phyloP scores from a whole-genome alignment of 352 stramenopile genomes.

The Phytopythium boreale region DNA sequence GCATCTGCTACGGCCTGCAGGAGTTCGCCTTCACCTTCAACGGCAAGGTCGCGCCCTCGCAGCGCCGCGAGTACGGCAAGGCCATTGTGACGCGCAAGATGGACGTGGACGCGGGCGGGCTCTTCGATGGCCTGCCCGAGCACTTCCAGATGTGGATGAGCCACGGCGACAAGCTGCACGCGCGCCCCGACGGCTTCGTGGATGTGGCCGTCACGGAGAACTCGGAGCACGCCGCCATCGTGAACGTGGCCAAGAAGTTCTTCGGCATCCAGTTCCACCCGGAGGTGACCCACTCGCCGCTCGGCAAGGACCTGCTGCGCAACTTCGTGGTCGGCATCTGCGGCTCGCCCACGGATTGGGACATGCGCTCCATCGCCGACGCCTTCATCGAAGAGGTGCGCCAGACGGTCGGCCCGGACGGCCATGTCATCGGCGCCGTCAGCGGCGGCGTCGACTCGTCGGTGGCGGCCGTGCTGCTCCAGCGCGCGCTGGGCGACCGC shows the following conservation, averaged over 20 bases:
- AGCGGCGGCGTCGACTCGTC: constrained; percentile 98
- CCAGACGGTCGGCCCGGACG: constrained; percentile 89
- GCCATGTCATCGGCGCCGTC: constrained; percentile 98
- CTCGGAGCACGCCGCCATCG: constrained; percentile 93
- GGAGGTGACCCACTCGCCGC: constrained; percentile 96
- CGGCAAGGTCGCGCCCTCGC: constrained; percentile 90
- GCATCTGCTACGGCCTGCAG: constrained; percentile 97
- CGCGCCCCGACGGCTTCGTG: constrained; percentile 91
- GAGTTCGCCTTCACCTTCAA: constrained; percentile 96
- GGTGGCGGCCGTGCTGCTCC: constrained; percentile 97
- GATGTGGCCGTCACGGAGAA: constrained; percentile 88
- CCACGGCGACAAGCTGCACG: constrained; percentile 98
- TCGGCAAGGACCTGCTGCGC: constrained; percentile 93
- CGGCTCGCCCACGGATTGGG: constrained; percentile 94
- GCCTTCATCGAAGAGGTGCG: constrained; percentile 90
- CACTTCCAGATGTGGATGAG: constrained; percentile 99
- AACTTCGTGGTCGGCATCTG: constrained; percentile 98
- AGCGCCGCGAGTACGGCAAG: constrained; percentile 98
- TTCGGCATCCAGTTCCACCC: constrained; percentile 98
- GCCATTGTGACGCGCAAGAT: constrained; percentile 86
- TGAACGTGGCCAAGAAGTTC: constrained; percentile 92
- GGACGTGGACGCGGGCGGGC: constrained; percentile 45
- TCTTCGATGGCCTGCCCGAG: constrained; percentile 91
- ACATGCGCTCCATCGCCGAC: constrained; percentile 96
- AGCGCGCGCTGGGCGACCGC: constrained; percentile 94